phyloP scores from a whole-genome alignment of 306 rosid species.

The Acacia confusa region DNA sequence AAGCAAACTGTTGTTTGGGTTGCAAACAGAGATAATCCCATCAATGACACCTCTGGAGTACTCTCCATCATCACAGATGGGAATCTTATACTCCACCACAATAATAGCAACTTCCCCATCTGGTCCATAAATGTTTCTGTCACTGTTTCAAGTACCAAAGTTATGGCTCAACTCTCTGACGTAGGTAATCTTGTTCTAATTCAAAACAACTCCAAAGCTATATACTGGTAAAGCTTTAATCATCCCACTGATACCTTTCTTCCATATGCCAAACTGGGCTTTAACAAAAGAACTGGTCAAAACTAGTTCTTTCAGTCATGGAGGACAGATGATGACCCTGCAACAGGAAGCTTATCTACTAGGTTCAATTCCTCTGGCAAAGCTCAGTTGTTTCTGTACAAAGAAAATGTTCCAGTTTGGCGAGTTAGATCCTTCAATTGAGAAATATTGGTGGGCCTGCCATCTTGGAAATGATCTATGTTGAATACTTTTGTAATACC shows the following conservation, averaged over 20 bases:
- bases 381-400: background rate
- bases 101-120: conserved; percentile 18
- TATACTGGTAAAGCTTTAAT: background rate
- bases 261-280: conserved; percentile 16
- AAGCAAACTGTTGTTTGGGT: background rate
- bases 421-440: conserved; percentile 17
- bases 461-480: background rate
- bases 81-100: conserved; percentile 28
- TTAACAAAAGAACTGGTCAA: conserved; percentile 16
- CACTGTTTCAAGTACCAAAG: background rate
- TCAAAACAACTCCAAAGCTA: background rate
- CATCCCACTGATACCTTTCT: background rate
- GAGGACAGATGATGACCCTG: conserved; percentile 16
- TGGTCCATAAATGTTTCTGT: conserved; percentile 30
- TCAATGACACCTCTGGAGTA: background rate
- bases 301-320: background rate
- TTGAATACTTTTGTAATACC: too few species aligned
- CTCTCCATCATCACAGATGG: conserved; percentile 32
- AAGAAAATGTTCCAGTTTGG: background rate
- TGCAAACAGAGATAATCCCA: background rate
- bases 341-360: background rate
- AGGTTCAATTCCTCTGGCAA: background rate
- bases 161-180: background rate
- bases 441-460: background rate
- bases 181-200: background rate